These are phyloP conservation scores for Gastrodia elata DNA, from an alignment of 106 monocot species.

Conservation along the genomic window DNA sequence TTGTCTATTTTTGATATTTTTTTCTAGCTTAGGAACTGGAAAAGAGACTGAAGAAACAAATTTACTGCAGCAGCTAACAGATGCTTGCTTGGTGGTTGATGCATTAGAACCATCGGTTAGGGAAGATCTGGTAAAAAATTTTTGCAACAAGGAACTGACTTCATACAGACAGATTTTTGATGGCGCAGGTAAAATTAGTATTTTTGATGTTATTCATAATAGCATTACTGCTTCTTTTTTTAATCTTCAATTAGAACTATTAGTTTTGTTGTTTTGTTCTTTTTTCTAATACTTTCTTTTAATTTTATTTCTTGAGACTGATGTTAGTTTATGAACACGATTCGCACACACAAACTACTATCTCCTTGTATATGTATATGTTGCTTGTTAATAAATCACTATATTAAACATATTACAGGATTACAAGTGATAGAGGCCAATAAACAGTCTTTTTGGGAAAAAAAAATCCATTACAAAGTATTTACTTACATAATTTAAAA, in stretches of 20 bases:
- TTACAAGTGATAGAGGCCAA: too few relatives aligned
- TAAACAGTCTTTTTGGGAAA: too few relatives aligned
- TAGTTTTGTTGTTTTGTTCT: background rate
- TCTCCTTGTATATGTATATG: too few relatives aligned
- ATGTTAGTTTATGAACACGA: too few relatives aligned
- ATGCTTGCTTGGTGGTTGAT: slow-evolving; percentile 99
- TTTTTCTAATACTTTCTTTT: background rate
- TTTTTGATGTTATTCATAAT: background rate
- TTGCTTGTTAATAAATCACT: too few relatives aligned
- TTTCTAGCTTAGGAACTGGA: slow-evolving; percentile 86
- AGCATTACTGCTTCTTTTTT: background rate
- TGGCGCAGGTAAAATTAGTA: slow-evolving; percentile 65
- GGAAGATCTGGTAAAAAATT: slow-evolving; percentile 91
- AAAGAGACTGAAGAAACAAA: slow-evolving; percentile 92
- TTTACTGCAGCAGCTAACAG: slow-evolving; percentile 83
- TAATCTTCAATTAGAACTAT: background rate
- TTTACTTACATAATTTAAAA: too few relatives aligned
- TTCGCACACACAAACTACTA: too few relatives aligned
- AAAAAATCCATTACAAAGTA: too few relatives aligned
- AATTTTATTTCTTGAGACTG: too few relatives aligned
- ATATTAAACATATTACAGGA: too few relatives aligned
- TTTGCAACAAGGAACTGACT: slow-evolving; percentile 94
- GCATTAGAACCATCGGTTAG: slow-evolving; percentile 92
- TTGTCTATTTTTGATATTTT: background rate
- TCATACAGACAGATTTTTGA: slow-evolving; percentile 97